Evolutionary conservation across 148 eudicot species (phyloP).

Genomic region (Fagopyrum tataricum): DNA sequence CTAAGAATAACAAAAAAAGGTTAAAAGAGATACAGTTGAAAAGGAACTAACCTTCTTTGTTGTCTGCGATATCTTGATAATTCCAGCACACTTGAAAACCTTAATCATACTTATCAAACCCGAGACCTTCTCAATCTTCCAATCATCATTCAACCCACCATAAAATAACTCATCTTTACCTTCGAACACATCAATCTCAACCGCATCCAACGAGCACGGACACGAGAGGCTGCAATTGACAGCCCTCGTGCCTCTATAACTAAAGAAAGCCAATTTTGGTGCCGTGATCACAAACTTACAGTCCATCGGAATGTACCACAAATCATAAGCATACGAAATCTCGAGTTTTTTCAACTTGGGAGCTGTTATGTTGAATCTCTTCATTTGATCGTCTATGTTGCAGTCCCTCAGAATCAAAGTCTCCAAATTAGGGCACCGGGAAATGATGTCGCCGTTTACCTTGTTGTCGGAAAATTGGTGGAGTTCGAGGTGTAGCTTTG

Average conservation of each 20-base stretch:
- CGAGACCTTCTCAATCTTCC: background rate
- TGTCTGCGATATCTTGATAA: background rate
- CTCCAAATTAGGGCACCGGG: background rate
- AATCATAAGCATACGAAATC: background rate
- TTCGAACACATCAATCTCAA: background rate
- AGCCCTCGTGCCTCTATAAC: background rate
- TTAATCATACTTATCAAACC: background rate
- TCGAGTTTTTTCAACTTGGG: background rate
- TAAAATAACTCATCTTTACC: background rate
- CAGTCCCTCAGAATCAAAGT: background rate
- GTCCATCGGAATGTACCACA: background rate
- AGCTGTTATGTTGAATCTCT: background rate
- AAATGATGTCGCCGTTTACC: background rate
- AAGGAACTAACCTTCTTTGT: background rate
- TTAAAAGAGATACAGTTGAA: too few species aligned
- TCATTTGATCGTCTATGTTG: background rate
- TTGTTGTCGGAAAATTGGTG: background rate
- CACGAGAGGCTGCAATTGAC: background rate
- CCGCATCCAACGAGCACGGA: background rate
- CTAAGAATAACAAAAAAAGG: too few species aligned
- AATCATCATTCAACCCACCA: background rate
- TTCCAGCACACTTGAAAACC: background rate
- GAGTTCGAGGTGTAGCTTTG: background rate
- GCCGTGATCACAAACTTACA: background rate
- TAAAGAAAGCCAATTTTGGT: background rate